Conservation (phyloP, 257 asterid species). For the Petunia secreta region DNA sequence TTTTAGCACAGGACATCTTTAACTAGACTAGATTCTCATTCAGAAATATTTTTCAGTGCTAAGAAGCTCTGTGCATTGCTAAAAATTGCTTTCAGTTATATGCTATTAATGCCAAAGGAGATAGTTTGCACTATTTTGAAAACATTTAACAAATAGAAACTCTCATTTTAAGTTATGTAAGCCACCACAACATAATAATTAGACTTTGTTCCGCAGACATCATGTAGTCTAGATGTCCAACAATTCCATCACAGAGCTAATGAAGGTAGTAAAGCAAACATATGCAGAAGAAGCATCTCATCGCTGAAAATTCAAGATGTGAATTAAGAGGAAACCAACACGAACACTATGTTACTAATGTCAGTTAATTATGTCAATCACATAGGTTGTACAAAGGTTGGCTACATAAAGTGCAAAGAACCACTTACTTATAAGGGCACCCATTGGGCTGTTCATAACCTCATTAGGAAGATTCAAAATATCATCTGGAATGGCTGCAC, state of each 20-base stretch:
- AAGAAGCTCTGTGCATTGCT: not conserved
- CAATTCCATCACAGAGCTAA: not conserved
- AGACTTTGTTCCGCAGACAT: not conserved
- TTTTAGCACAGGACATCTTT: not conserved
- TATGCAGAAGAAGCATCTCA: not conserved
- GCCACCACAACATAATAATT: not conserved
- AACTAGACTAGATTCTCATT: not conserved
- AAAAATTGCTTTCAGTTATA: not conserved
- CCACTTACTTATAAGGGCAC: conserved; percentile 49
- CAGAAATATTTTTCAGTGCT: not conserved
- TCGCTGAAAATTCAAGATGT: not conserved
- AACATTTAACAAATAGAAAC: not conserved
- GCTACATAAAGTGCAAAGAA: not conserved
- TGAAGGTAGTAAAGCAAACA: not conserved
- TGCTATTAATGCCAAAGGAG: not conserved
- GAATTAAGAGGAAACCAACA: not conserved
- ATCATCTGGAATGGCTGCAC: conserved; percentile 24
- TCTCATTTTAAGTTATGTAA: not conserved
- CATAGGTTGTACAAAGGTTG: not conserved
- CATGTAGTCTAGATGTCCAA: not conserved
- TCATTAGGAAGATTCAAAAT: conserved; percentile 25
- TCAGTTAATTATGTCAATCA: not conserved
- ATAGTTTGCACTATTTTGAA: not conserved
- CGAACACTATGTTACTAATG: not conserved
- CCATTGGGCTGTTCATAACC: conserved; percentile 86